These are phyloP conservation scores for Diaporthe velutina DNA, from an alignment of 2,329 filamentous ascomycete genomes.

Conservation along the genomic window DNA sequence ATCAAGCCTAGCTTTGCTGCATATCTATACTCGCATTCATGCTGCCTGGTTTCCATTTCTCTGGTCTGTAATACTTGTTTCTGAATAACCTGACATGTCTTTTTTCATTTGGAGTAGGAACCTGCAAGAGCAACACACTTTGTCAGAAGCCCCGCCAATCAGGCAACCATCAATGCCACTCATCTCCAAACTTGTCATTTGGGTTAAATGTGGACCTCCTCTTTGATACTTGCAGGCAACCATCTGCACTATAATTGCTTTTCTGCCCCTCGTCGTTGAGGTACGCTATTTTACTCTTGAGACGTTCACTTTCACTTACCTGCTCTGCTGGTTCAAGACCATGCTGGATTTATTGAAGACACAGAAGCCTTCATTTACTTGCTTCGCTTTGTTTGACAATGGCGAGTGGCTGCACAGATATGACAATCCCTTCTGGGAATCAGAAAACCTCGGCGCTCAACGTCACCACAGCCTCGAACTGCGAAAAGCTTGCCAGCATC, in stretches of 20 bases:
- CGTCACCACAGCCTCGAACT: not conserved
- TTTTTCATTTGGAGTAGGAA: too few species aligned
- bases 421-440: not conserved
- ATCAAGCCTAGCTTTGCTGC: not conserved
- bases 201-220: not conserved
- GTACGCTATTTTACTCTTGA: not conserved
- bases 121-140: too few species aligned
- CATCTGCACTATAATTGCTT: not conserved
- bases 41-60: too few species aligned
- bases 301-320: too few species aligned
- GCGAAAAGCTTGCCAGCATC: not conserved
- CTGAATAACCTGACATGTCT: too few species aligned
- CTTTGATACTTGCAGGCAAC: not conserved
- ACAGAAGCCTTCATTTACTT: not conserved
- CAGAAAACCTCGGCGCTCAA: fast-evolving
- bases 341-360: not conserved
- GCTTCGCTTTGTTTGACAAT: not conserved
- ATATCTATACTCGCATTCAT: not conserved
- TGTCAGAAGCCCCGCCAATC: not conserved
- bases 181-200: too few species aligned
- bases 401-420: not conserved
- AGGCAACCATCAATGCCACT: not conserved
- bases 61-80: too few species aligned
- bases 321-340: not conserved
- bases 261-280: not conserved